Base-by-base conservation (phyloP, 495 filamentous ascomycete species). In the Barbatosphaeria neglecta region DNA sequence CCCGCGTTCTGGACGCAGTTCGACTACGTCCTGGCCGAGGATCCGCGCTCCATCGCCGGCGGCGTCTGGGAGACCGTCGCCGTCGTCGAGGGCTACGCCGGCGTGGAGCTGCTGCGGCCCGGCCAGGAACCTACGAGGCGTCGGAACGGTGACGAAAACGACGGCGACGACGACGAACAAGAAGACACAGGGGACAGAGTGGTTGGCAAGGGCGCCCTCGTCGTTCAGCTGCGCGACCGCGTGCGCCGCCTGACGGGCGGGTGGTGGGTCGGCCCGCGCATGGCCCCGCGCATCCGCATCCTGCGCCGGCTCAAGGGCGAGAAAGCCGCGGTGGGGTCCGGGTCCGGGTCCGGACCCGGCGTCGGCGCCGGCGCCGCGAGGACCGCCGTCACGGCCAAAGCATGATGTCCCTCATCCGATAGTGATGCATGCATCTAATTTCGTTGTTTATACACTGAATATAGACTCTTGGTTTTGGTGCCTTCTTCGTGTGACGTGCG, bases 1-100 rank as follows among this genome's bases (percentile, higher is more conserved):
- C 75, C 80, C 2, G 50, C 61, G 3, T 97, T 96, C 63, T 97
- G 90, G 92, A 63, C 72, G 3, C 64, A 69, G 22, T 89, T 95
- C 48, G 84, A 95, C 54, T 99, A 87, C 55, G 78, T 78, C 6
- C 70, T 97, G 6, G 73, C 82, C 9, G 86, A 92, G 65, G 65
- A 78, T 18, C 81, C 81, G 13, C 69, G 64, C 35, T 59, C 58
- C 37, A 54, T 61, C 11, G 50, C 57, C 22, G 76, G 82, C 46
- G 82, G 80, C 0, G 66, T 66, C 2, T 99, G 90, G 89, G 74
- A 86, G 49, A 70, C 77, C 9, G 62, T 92, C 8, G 76, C 75
- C 17, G 74, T 76, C 0, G 74, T 94, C 1, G 65, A 80, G 46
- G 86, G 81, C 0, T 93, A 81, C 62, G 75, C 72, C 11, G 87